Base-by-base conservation (phyloP, 1,139 yeast genomes). In the Blastobotrys malaysiensis region DNA sequence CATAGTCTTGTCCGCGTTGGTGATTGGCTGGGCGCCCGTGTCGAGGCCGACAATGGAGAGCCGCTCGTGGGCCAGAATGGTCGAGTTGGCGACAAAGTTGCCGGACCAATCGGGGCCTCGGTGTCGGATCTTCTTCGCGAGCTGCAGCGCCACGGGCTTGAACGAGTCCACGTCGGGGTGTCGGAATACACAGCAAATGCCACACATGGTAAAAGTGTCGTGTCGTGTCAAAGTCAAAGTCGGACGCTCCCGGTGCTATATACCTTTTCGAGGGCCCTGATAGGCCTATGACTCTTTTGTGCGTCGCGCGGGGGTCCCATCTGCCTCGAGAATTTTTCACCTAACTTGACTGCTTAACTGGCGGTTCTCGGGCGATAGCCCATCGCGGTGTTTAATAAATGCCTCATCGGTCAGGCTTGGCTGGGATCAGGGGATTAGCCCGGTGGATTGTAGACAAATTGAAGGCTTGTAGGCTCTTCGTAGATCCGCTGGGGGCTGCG, bases 61-160 rank as follows among this genome's bases (percentile, higher is more conserved):
- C 77, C 99, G 87, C 77, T 93, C 98, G 71, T 93, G 99, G 65
- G 88, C 84, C 65, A 93, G 75, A 50, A 74, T 84, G 53, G 97
- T 88, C 62, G 77, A 73, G 82, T 89, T 88, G 68, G 84, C 82
- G 62, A 81, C 77, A 61, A 81, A 72, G 82, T 89, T 90, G 68
- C 99, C 99, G 51, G 91, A 82, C 99, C 99, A 93, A 76, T 93
- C 99, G 63, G 99, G 99, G 65, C 99, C 99, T 75, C 99, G 86
- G 75, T 93, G 99, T 77, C 99, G 86, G 71, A 91, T 86, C 73
- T 90, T 66, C 75, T 90, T 91, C 61, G 98, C 81, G 69, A 88
- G 80, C 71, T 88, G 95, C 61, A 93, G 79, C 50, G 98, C 98
- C 69, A 84, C 84, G 57, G 85, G 81, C 75, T 91, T 93, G 80